phyloP scores from a whole-genome alignment of 768 basidiomycete genomes.

The Tephrocybe sp. region DNA sequence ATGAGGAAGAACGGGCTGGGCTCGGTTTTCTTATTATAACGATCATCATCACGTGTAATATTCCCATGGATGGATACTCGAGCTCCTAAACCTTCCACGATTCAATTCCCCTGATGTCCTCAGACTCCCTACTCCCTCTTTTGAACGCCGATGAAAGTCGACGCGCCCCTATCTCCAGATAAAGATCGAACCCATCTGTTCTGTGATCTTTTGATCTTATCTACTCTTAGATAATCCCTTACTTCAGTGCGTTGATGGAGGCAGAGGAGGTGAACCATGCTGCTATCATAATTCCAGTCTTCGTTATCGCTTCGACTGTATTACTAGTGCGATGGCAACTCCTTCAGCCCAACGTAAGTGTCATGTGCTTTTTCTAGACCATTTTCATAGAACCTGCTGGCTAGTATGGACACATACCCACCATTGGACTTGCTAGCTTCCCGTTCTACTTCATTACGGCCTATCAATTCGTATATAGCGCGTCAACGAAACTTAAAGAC shows the following conservation, averaged over 20 bases:
- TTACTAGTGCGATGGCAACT: background rate
- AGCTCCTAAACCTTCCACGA: background rate
- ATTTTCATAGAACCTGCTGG: background rate
- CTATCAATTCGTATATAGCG: slow-evolving; percentile 14
- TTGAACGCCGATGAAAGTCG: background rate
- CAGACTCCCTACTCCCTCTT: background rate
- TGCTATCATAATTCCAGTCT: slow-evolving; percentile 1
- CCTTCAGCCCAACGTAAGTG: slow-evolving; percentile 8
- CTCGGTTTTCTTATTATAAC: background rate
- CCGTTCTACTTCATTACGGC: slow-evolving; percentile 22
- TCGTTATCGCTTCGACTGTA: background rate
- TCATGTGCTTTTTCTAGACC: background rate
- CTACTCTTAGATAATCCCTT: background rate
- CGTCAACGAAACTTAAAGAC: slow-evolving; percentile 1
- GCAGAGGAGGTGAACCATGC: slow-evolving; percentile 9
- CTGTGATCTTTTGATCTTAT: slow-evolving; percentile 7
- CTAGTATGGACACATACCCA: slow-evolving; percentile 25
- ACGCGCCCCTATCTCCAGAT: slow-evolving; percentile 4
- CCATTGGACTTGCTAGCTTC: slow-evolving; percentile 16
- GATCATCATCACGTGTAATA: slow-evolving; percentile 13
- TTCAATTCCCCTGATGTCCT: background rate
- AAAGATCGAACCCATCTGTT: slow-evolving; percentile 1
- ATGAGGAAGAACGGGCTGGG: background rate
- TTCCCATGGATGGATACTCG: background rate
- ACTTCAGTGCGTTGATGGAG: background rate